Conservation (phyloP, 2,329 filamentous ascomycete genomes). For the Colletotrichum sp. region DNA sequence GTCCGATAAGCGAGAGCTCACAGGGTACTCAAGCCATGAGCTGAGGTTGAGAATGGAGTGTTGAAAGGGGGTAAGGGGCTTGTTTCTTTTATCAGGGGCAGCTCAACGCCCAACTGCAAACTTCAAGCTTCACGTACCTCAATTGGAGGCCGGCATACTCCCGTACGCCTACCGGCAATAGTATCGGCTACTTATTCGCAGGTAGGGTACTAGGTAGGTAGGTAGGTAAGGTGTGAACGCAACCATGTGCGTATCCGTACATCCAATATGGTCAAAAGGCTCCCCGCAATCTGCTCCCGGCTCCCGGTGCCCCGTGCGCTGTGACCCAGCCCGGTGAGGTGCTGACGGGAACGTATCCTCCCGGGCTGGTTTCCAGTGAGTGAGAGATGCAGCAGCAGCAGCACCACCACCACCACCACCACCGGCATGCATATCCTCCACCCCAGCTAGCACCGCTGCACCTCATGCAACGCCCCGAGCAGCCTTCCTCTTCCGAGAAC, state of each 20-base stretch:
- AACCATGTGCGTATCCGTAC: neutral
- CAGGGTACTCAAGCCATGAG: neutral
- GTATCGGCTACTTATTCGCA: neutral
- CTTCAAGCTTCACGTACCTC: neutral
- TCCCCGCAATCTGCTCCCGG: constrained; percentile 3
- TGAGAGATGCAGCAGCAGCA: neutral
- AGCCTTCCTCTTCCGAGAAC: neutral
- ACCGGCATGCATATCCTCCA: neutral
- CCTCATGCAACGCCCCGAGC: neutral
- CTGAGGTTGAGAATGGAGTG: neutral
- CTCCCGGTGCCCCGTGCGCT: constrained; percentile 1
- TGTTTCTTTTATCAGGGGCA: neutral
- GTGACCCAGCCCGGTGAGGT: neutral
- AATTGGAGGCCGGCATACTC: neutral
- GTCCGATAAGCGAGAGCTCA: neutral
- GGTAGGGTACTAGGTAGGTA: neutral
- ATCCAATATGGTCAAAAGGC: neutral
- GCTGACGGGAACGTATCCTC: neutral
- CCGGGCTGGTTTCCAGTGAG: neutral
- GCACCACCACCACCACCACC: neutral
- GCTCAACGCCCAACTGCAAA: neutral
- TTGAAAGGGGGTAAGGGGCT: neutral
- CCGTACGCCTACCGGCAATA: neutral
- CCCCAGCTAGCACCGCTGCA: neutral
- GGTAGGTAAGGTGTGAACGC: neutral